Base-by-base conservation (phyloP, 768 basidiomycete species). In the Tricholoma flavovirens region DNA sequence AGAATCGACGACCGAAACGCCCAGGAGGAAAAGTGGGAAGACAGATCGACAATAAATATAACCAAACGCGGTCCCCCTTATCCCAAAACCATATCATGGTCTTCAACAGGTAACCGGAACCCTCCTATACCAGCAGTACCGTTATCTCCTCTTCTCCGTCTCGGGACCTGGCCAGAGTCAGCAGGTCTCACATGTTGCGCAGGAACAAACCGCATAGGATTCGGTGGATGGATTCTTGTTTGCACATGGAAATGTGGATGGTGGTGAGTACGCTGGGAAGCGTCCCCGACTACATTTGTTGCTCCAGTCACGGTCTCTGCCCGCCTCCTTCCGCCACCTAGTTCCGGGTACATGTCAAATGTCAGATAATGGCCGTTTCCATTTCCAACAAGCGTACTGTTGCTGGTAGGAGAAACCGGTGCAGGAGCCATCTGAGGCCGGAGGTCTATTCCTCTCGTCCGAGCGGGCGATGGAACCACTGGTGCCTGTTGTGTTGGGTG, bases 51-150 rank as follows among this genome's bases (percentile, higher is more conserved):
- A 30, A 30, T 49, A 49, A 49, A 49, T 49, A 49, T 29, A 49
- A 30, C 46, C 46, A 30, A 32, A 3, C 46, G 46, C 17, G 24
- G 24, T 26, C 24, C 24, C 15, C 46, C 26, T 58, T 49, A 63
- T 29, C 58, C 62, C 53, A 63, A 50, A 14, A 63, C 53, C 62
- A 63, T 63, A 61, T 61, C 60, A 56, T 58, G 53, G 29, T 59
- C 57, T 43, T 56, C 59, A 43, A 54, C 53, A 24, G 53, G 59
- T 33, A 54, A 24, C 50, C 59, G 53, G 30, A 49, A 32, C 14
- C 42, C 50, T 19, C 54, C 43, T 17, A 51, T 17, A 19, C 33
- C 52, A 15, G 43, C 48, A 29, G 21, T 35, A n/a, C 42, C 45
- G 8, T 48, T 57, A 29, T 45, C 43, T n/a, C 33, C 49, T 42